A percentile compares a stretch with the other conserved stretches of the same genome.
Conservation (phyloP, 2,329 filamentous ascomycete species). For the Cryphonectria nitschkei region DNA sequence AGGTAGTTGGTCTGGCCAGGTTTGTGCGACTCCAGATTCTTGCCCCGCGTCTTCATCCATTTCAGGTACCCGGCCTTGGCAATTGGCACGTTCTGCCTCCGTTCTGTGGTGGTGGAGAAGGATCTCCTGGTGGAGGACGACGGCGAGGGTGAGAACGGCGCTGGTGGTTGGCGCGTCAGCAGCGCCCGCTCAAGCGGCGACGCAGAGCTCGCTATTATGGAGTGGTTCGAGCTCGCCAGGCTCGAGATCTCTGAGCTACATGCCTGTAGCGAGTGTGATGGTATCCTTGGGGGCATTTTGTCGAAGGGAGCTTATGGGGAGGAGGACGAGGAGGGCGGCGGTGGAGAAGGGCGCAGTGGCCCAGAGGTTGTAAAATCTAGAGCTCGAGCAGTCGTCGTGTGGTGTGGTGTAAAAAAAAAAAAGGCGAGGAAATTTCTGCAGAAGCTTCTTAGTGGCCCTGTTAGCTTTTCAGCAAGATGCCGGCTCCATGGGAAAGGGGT, state of each 20-base stretch:
- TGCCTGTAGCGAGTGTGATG: slow-evolving; percentile 24
- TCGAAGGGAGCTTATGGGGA: neutral
- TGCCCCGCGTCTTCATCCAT: slow-evolving; percentile 38
- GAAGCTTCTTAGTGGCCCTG: neutral
- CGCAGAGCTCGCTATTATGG: slow-evolving; percentile 2
- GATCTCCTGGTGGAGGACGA: slow-evolving; percentile 29
- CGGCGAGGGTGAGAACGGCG: neutral
- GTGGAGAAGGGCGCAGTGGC: slow-evolving; percentile 16
- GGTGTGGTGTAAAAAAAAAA: neutral
- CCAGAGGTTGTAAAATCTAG: slow-evolving; percentile 13
- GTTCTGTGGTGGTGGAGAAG: slow-evolving; percentile 47
- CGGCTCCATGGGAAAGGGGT: neutral
- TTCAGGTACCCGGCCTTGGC: slow-evolving; percentile 43
- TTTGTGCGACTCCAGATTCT: slow-evolving; percentile 28
- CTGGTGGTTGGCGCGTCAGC: slow-evolving; percentile 12
- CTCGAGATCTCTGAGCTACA: slow-evolving; percentile 26
- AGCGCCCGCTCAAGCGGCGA: slow-evolving; percentile 24
- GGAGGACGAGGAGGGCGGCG: neutral
- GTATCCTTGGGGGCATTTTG: slow-evolving; percentile 28
- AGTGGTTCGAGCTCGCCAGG: slow-evolving; percentile 20
- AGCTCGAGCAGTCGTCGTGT: neutral
- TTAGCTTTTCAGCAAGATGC: neutral
- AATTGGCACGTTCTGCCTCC: slow-evolving; percentile 42
- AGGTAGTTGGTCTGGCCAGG: slow-evolving; percentile 43
- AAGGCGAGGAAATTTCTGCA: slow-evolving; percentile 11